Evolutionary conservation across 2,329 filamentous ascomycete genomes (phyloP).

Genomic region (Monilinia polystroma): DNA sequence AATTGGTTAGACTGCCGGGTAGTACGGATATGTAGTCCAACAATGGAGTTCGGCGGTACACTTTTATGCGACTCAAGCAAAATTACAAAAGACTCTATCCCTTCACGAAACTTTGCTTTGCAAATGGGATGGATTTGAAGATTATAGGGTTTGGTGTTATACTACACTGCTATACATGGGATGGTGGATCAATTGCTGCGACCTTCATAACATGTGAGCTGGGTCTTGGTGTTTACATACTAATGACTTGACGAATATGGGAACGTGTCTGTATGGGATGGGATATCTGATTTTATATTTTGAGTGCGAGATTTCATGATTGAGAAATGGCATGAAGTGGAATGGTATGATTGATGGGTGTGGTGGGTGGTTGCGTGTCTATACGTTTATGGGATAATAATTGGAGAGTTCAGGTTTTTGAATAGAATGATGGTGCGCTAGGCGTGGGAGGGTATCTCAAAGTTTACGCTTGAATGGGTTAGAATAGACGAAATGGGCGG

Average conservation of each 20-base stretch:
- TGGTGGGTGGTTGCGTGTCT: not conserved
- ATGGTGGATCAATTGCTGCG: not conserved
- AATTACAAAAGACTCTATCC: not conserved
- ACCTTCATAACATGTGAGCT: not conserved
- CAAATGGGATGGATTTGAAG: not conserved
- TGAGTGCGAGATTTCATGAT: not conserved
- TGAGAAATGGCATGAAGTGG: not conserved
- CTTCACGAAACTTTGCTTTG: not conserved
- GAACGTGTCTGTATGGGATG: not conserved
- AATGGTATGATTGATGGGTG: not conserved
- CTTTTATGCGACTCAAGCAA: not conserved
- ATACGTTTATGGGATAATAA: not conserved
- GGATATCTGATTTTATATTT: not conserved
- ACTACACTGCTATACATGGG: not conserved
- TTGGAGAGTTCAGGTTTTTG: not conserved
- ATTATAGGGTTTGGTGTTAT: not conserved
- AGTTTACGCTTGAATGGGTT: not conserved
- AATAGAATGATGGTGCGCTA: not conserved
- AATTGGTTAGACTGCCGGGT: conserved; percentile 36
- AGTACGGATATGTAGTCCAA: conserved; percentile 33
- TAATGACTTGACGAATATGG: not conserved
- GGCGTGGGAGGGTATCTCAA: not conserved
- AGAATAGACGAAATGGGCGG: not conserved
- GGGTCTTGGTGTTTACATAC: not conserved
- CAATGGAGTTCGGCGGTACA: not conserved